phyloP scores from a whole-genome alignment of 768 basidiomycete species.

The Candolleomyces aberdarensis region DNA sequence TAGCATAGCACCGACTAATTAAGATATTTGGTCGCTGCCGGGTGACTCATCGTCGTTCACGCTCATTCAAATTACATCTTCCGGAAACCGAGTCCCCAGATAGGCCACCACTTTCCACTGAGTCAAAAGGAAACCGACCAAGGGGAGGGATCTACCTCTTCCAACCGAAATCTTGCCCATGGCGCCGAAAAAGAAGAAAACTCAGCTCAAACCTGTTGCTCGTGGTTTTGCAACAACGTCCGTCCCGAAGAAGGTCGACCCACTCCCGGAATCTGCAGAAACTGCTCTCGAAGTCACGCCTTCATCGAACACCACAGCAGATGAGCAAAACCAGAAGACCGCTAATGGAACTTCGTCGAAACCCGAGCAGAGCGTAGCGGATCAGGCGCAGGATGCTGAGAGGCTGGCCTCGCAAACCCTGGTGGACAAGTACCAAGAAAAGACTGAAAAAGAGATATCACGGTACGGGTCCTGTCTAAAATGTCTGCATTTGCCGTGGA shows the following conservation, averaged over 20 bases:
- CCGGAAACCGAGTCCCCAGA: too few species aligned
- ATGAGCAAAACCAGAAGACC: not conserved
- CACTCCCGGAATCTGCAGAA: conserved; percentile 19
- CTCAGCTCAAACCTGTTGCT: conserved; percentile 67
- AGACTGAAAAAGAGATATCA: conserved; percentile 80
- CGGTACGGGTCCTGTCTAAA: conserved; percentile 37
- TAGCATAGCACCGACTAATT: too few species aligned
- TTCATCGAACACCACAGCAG: not conserved
- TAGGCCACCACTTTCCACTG: too few species aligned
- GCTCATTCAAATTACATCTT: too few species aligned
- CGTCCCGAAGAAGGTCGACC: conserved; percentile 68
- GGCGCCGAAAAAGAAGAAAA: conserved; percentile 76
- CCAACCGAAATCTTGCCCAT: not conserved
- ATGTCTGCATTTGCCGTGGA: too few species aligned
- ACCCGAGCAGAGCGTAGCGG: not conserved
- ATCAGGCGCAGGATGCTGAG: conserved; percentile 38
- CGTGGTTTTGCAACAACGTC: conserved; percentile 84
- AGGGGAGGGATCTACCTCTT: not conserved
- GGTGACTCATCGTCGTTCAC: too few species aligned
- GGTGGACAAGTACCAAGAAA: conserved; percentile 84
- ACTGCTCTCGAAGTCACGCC: not conserved
- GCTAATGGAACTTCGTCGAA: not conserved
- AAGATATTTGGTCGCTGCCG: too few species aligned
- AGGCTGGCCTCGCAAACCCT: conserved; percentile 64
- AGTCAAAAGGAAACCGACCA: too few species aligned